phyloP scores from a whole-genome alignment of 768 basidiomycete species.

The Sarcodon sp. region DNA sequence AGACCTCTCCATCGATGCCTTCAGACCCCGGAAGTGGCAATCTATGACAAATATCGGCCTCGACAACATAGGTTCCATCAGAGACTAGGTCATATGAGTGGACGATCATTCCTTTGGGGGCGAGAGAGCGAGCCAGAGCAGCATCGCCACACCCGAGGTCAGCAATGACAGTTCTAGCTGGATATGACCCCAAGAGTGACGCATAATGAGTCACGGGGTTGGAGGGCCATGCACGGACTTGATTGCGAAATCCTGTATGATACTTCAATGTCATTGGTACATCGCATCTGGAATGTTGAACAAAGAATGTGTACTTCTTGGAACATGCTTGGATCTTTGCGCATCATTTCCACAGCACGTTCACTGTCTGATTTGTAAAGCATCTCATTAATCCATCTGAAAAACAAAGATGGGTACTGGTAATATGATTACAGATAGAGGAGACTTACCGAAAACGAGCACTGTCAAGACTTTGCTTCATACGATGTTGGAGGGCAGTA shows the following conservation, averaged over 20 bases:
- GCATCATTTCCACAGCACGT: conserved; percentile 72
- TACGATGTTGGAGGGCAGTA: conserved; percentile 61
- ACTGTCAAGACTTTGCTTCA: conserved; percentile 74
- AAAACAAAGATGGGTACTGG: background rate
- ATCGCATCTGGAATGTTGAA: background rate
- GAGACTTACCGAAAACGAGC: conserved; percentile 69
- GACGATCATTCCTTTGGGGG: conserved; percentile 54
- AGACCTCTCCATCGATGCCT: conserved; percentile 19
- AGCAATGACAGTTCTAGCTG: conserved; percentile 61
- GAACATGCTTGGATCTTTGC: conserved; percentile 67
- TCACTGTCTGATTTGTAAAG: conserved; percentile 80
- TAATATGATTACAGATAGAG: background rate
- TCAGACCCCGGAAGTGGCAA: conserved; percentile 83
- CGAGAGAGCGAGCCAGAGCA: conserved; percentile 62
- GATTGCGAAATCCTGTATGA: conserved; percentile 82
- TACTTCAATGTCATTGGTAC: conserved; percentile 40
- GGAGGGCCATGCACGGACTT: conserved; percentile 88
- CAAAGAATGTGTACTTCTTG: conserved; percentile 47
- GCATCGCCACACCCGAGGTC: conserved; percentile 97
- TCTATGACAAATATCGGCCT: conserved; percentile 76
- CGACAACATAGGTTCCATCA: conserved; percentile 62
- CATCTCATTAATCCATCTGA: conserved; percentile 82
- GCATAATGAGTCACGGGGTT: conserved; percentile 87
- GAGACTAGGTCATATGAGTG: conserved; percentile 76
- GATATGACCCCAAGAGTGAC: conserved; percentile 46